Evolutionary conservation across 148 eudicot species (phyloP).

Genomic region (Vaccinium myrtillus): DNA sequence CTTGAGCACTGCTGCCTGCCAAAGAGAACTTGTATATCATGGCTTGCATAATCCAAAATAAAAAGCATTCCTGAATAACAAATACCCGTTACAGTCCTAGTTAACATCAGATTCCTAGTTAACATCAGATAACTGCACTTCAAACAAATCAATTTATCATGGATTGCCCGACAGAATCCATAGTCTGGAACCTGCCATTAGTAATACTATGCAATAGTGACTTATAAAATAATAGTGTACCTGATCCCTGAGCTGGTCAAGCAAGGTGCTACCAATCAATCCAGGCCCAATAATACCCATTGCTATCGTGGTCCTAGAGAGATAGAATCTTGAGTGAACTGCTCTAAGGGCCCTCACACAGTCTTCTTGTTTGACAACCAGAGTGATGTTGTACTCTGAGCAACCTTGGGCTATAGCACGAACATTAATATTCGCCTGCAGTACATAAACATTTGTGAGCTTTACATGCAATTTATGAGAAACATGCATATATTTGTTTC

Average conservation of each 20-base stretch:
- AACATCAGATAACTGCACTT: neutral
- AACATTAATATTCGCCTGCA: constrained; percentile 92
- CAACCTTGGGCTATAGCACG: constrained; percentile 99
- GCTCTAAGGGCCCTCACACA: constrained; percentile 87
- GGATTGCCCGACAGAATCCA: neutral
- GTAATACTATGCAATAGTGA: neutral
- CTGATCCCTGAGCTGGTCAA: constrained; percentile 96
- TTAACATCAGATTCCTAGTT: neutral
- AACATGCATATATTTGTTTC: neutral
- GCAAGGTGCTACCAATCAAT: constrained; percentile 87
- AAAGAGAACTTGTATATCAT: constrained; percentile 5
- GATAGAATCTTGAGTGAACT: constrained; percentile 94
- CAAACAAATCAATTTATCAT: neutral
- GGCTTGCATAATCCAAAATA: neutral
- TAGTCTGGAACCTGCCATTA: neutral
- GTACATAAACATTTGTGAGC: constrained; percentile 13
- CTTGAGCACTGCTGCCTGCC: constrained; percentile 82
- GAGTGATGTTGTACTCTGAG: constrained; percentile 93
- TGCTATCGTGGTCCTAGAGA: constrained; percentile 86
- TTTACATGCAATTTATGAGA: neutral
- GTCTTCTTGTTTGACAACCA: constrained; percentile 84
- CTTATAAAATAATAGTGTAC: constrained; percentile 21
- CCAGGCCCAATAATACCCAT: constrained; percentile 99
- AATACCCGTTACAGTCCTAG: neutral
- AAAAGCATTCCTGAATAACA: neutral